These are phyloP conservation scores for Rubia balearica DNA, from an alignment of 305 asterid species.

Conservation along the genomic window DNA sequence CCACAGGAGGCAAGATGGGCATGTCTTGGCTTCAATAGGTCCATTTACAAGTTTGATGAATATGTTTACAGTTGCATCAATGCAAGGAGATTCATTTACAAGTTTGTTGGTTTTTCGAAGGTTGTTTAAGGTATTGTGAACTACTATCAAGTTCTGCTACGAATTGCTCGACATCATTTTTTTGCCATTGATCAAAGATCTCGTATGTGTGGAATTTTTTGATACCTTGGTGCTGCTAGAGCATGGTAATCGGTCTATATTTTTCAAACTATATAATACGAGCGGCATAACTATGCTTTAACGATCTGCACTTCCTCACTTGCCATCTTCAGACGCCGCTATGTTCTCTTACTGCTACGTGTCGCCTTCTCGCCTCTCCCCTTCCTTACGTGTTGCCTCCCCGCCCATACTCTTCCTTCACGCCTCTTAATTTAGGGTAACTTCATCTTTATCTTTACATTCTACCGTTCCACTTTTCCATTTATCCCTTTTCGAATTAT, in stretches of 20 bases:
- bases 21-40: conserved; percentile 68
- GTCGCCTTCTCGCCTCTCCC: too few relatives aligned
- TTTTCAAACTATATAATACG: not conserved
- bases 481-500: too few relatives aligned
- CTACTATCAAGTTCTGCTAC: not conserved
- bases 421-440: too few relatives aligned
- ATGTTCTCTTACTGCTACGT: too few relatives aligned
- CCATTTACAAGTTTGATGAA: conserved; percentile 8
- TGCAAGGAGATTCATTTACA: too few relatives aligned
- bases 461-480: too few relatives aligned
- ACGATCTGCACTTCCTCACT: too few relatives aligned
- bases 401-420: too few relatives aligned
- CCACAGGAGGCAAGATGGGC: conserved; percentile 78
- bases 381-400: too few relatives aligned
- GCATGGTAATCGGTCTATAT: not conserved
- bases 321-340: too few relatives aligned
- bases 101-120: conserved; percentile 59
- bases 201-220: not conserved
- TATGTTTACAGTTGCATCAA: not conserved
- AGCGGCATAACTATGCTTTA: not conserved
- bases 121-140: conserved; percentile 71
- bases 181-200: not conserved
- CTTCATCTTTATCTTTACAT: too few relatives aligned
- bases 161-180: not conserved
- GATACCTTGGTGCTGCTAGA: not conserved